phyloP scores from a whole-genome alignment of 208 protist species.

The Crithidia expoeki region DNA sequence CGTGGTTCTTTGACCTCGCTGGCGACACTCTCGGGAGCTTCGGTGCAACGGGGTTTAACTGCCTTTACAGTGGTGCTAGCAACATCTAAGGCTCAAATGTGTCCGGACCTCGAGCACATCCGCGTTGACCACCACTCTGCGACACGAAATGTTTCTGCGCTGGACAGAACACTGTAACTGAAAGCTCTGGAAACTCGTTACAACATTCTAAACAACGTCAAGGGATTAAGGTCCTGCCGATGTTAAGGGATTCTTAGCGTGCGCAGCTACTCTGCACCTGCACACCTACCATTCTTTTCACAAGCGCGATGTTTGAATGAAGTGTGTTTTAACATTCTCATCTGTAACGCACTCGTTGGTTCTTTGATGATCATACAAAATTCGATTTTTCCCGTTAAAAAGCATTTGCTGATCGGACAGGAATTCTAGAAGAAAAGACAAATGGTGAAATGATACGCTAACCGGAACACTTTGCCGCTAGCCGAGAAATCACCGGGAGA shows the following conservation, averaged over 20 bases:
- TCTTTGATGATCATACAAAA: too few species aligned
- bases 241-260: background rate
- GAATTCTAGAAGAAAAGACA: too few species aligned
- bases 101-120: background rate
- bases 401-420: too few species aligned
- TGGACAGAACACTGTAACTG: background rate
- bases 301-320: too few species aligned
- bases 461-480: too few species aligned
- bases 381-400: too few species aligned
- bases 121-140: conserved; percentile 2
- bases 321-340: too few species aligned
- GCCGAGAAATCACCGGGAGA: too few species aligned
- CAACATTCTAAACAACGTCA: background rate
- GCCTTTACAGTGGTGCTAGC: background rate
- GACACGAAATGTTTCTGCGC: background rate
- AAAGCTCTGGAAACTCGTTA: background rate
- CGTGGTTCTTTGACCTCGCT: background rate
- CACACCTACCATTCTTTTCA: too few species aligned
- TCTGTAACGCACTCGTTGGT: too few species aligned
- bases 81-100: background rate
- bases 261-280: background rate
- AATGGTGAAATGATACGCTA: too few species aligned
- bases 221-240: background rate
- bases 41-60: background rate
- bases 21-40: background rate